Base-by-base conservation (phyloP, 2,329 filamentous ascomycete genomes). In the Aspergillus sp. region DNA sequence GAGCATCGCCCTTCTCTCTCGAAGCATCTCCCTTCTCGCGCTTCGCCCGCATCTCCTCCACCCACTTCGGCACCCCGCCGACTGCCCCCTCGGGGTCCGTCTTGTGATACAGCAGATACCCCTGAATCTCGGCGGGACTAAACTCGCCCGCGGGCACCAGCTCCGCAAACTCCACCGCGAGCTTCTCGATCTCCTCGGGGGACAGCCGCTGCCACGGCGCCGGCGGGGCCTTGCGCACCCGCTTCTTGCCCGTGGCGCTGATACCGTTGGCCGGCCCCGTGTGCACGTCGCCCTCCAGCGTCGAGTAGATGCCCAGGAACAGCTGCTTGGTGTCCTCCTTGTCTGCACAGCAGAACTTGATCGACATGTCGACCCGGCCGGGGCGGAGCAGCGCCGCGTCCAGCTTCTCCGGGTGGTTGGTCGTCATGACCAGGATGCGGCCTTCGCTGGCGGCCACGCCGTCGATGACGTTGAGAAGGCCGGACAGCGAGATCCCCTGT, bases 391-490 rank as follows among this genome's bases (percentile, higher is more conserved):
- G 74, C 0, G 86, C 86, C 1, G 77, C 71, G 61, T 89, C 86
- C 0, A 89, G 78, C 47, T 81, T 79, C 46, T 88, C 84, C 0
- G 81, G 79, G 46, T 81, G 78, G 61, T 89, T 90, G 23, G 86
- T 87, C 0, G 86, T 90, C 86, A 90, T 89, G 65, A 90, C 81
- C 16, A 90, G 78, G 21, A 89, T 84, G 14, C 85, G 79, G 1
- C 87, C 87, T 71, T 90, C 87, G 53, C 83, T 81, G 0, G 83
- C 84, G 0, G 85, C 85, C 0, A 88, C 85, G 2, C 87, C 87
- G 58, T 90, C 87, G 9, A 90, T 80, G 7, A 85, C 83, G 55
- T 89, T 90, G 21, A 90, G 73, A 0, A 90, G 71, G 0, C 84
- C 86, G 0, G 86, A 87, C 1, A 90, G 78, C 0, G 83, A 83